Base-by-base conservation (phyloP, 2,329 filamentous ascomycete species). In the Fusarium drepaniforme region DNA sequence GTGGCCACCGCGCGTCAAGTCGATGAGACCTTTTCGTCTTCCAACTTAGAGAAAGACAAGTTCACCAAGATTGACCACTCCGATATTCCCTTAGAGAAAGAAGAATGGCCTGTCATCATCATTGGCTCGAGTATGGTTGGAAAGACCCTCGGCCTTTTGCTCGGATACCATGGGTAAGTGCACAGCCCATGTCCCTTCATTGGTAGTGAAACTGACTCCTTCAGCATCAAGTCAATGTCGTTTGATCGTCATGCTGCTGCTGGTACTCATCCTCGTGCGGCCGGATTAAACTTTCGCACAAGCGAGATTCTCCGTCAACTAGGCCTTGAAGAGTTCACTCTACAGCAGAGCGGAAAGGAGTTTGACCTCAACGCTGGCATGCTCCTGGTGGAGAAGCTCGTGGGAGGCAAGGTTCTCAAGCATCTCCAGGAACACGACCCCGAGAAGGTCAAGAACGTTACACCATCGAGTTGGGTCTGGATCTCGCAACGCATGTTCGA, bases 401-500 rank as follows among this genome's bases (percentile, higher is more conserved):
- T 57, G 2, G 53, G 53, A 1, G 53, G 33, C 4, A 38, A 38
- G 9, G 33, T 37, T 3, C 53, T 57, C n/a, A 37, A 35, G 5
- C 30, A 37, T 11, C 21, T 57, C 3, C 53, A 57, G 8, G 53
- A 57, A 16, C 30, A 37, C 5, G 53, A 57, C n/a, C 53, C 53
- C 1, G 30, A 35, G 1, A 37, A 38, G 21, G 53, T 57, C 4
- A 37, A 35, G n/a, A 57, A 57, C 12, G 38, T 67, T 8, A 56
- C 59, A 0, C 65, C 65, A 6, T 64, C 58, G 3, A 42, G 62
- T 21, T 60, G 65, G 13, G 35, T 67, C 3, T 67, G 65, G 65
- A 37, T 67, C 16, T 64, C 65, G 4, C 65, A 67, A 11, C 53
- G 62, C 12, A 67, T 67, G 59, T 67, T 67, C 40, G 66, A 67